Evolutionary conservation across 1,284 basidiomycete genomes (phyloP), one percentile per base, ranked within the genome.

Genomic region (Ceratobasidium sp.): DNA sequence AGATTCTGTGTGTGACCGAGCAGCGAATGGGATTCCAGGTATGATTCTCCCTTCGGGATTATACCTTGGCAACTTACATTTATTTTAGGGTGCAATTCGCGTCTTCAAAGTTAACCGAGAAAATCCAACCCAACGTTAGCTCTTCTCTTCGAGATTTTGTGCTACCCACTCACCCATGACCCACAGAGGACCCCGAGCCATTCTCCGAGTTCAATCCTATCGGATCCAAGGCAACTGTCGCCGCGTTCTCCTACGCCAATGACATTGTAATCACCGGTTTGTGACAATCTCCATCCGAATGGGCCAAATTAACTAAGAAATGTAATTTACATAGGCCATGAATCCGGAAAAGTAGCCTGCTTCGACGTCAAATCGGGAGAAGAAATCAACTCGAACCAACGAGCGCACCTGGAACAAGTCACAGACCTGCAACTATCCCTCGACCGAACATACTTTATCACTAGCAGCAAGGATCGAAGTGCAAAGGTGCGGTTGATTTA

Each of bases 401-500:
- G 95, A 74, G 94, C 94, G 6, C 96, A 98, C 84, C 86, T 90
- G 79, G 94, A 94, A 81, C 86, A 88, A 79, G 94, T 98, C 74
- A 98, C 97, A 46, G 98, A 99, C 85, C 87, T 99, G 79, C 98
- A 99, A 85, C 86, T 99, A 82, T 92, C 92, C 82, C 90, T 91
- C 40, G 98, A 99, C 85, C 89, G 94, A 77, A 94, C 96, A 33
- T 99, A 99, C 86, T 98, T 98, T 84, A 90, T 99, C 84, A 99
- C 98, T 2, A 94, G 94, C 82, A 95, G 93, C 86, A 98, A 98
- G 87, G 98, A 99, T 86, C 99, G 99, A 88, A 93, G 92, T 50
- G 95, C 98, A 33, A 92, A 96, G 86, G 95, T 96, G 81, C 78
- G 92, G 87, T 5, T 10, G 1, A 57, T 17, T 56, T 17, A 10